phyloP scores from a whole-genome alignment of 2,329 filamentous ascomycete genomes.

The Dactylellina drechsleri region DNA sequence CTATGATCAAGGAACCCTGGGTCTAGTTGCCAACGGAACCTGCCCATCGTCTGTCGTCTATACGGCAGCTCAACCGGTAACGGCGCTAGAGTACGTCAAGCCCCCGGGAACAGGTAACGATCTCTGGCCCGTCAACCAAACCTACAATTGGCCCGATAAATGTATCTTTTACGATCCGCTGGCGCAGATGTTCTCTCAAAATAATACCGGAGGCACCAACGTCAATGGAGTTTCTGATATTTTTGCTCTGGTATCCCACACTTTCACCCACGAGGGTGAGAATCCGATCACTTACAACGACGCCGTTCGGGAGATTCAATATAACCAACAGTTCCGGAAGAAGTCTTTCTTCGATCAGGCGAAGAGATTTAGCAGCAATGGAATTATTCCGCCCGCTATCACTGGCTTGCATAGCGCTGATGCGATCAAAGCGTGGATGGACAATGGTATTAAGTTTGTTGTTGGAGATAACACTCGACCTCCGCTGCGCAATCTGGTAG shows the following conservation, averaged over 20 bases:
- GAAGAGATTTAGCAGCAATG: conserved; percentile 66
- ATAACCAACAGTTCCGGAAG: conserved; percentile 70
- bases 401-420: conserved; percentile 73
- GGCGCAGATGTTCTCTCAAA: conserved; percentile 44
- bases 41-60: conserved; percentile 36
- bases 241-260: conserved; percentile 71
- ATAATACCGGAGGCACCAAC: conserved; percentile 53
- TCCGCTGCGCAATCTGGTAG: conserved; percentile 65
- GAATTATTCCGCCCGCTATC: conserved; percentile 72
- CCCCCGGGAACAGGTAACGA: conserved; percentile 66
- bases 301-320: conserved; percentile 68
- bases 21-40: conserved; percentile 35
- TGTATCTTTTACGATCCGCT: conserved; percentile 45
- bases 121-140: conserved; percentile 64
- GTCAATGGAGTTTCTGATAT: conserved; percentile 64
- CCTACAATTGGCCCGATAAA: conserved; percentile 38
- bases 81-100: conserved; percentile 64
- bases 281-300: conserved; percentile 72
- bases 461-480: conserved; percentile 73
- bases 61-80: conserved; percentile 57
- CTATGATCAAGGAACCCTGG: conserved; percentile 39
- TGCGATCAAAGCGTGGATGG: conserved; percentile 69
- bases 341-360: conserved; percentile 65
- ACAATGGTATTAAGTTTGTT: conserved; percentile 70
- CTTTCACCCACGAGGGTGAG: conserved; percentile 70